These are phyloP conservation scores for Hyphodiscus sp. DNA, from an alignment of 2,329 filamentous ascomycete genomes.

Conservation along the genomic window DNA sequence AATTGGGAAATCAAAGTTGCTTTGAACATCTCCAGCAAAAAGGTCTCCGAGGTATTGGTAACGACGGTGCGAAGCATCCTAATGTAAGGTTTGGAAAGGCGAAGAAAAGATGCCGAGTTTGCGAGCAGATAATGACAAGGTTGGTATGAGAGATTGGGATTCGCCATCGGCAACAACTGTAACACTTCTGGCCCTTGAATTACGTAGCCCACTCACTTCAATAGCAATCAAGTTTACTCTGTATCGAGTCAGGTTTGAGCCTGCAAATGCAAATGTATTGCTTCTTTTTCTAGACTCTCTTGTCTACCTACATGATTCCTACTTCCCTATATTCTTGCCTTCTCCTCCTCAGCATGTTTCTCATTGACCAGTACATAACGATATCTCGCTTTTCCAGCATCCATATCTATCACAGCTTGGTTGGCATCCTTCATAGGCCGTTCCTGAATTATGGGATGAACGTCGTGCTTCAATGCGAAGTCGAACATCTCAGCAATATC, in stretches of 20 bases:
- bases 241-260: no score
- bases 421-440: constrained; percentile 53
- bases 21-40: no score
- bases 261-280: no score
- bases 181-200: no score
- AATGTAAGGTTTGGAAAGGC: background rate
- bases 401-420: constrained; percentile 49
- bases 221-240: no score
- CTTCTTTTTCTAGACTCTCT: no score
- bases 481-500: constrained; percentile 57
- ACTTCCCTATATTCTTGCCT: background rate
- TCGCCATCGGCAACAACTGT: no score
- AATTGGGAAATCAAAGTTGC: no score
- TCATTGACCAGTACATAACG: constrained; percentile 43
- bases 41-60: no score
- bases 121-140: background rate
- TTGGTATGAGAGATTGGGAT: no score
- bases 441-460: constrained; percentile 51
- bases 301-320: background rate
- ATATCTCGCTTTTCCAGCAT: constrained; percentile 47
- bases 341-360: constrained; percentile 15
- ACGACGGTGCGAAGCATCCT: no score
- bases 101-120: background rate
- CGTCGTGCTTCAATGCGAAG: constrained; percentile 50
- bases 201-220: no score